phyloP scores from a whole-genome alignment of 2,329 filamentous ascomycete genomes.

The Cladorrhinum sp. region DNA sequence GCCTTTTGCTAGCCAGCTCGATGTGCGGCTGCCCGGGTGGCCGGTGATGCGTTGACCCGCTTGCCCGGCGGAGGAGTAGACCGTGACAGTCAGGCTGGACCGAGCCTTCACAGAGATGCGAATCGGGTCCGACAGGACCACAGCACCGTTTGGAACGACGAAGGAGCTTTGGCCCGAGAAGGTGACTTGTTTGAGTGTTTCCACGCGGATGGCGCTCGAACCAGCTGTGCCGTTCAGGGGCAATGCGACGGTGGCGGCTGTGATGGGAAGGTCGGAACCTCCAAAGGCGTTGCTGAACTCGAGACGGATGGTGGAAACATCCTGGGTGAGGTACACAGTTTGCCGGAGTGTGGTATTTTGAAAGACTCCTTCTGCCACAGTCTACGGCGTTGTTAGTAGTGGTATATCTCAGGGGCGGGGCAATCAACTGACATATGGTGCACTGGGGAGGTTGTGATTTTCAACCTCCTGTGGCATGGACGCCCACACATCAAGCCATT shows the following conservation, averaged over 20 bases:
- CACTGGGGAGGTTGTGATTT: slow-evolving; percentile 53
- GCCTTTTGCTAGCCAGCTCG: slow-evolving; percentile 51
- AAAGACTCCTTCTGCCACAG: slow-evolving; percentile 51
- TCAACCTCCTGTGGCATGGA: slow-evolving; percentile 62
- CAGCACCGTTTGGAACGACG: slow-evolving; percentile 51
- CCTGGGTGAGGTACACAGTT: slow-evolving; percentile 55
- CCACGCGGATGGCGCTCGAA: slow-evolving; percentile 44
- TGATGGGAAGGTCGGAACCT: slow-evolving; percentile 53
- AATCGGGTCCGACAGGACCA: slow-evolving; percentile 58
- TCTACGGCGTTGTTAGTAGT: slow-evolving; percentile 36
- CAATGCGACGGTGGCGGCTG: slow-evolving; percentile 53
- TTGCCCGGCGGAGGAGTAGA: slow-evolving; percentile 59
- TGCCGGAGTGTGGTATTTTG: slow-evolving; percentile 59
- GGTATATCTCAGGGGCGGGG: no score
- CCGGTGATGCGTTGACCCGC: slow-evolving; percentile 52
- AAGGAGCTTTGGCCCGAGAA: slow-evolving; percentile 52
- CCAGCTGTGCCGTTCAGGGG: slow-evolving; percentile 51
- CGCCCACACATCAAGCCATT: slow-evolving; percentile 62
- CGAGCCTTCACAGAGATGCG: slow-evolving; percentile 47
- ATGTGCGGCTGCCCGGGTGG: slow-evolving; percentile 60
- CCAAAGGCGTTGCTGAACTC: slow-evolving; percentile 63
- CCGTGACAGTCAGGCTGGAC: slow-evolving; percentile 50
- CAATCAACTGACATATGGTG: slow-evolving; percentile 47
- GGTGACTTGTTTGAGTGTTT: slow-evolving; percentile 48
- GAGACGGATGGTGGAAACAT: slow-evolving; percentile 52